phyloP scores from a whole-genome alignment of 768 basidiomycete genomes.

The Dioszegia hungarica region DNA sequence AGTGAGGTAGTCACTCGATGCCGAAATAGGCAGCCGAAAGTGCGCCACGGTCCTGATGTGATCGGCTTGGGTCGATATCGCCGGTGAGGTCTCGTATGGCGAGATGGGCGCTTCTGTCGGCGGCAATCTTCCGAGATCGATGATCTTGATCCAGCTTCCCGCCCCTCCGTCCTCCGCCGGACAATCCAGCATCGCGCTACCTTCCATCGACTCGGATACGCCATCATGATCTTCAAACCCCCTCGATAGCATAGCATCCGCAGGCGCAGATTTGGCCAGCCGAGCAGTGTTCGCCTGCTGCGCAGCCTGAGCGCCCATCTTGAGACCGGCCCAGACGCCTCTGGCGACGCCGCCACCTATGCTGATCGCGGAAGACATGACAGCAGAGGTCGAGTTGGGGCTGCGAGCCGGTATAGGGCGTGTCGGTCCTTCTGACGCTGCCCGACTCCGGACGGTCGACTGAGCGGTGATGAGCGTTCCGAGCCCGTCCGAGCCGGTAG shows the following conservation, averaged over 20 bases:
- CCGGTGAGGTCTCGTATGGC: not conserved
- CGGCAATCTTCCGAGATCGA: slow-evolving; percentile 26
- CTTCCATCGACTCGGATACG: slow-evolving; percentile 9
- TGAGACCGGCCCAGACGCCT: slow-evolving; percentile 45
- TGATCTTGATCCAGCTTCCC: slow-evolving; percentile 35
- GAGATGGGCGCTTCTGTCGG: not conserved
- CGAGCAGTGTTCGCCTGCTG: slow-evolving; percentile 13
- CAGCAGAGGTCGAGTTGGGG: slow-evolving; percentile 4
- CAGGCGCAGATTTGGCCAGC: slow-evolving; percentile 34
- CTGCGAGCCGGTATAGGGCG: not conserved
- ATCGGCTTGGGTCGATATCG: not conserved
- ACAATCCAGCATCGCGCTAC: slow-evolving; percentile 14
- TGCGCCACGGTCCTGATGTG: slow-evolving; percentile 18
- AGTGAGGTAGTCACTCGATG: not conserved
- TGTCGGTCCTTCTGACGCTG: not conserved
- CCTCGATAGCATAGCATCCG: slow-evolving; percentile 6
- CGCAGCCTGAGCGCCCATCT: slow-evolving; percentile 38
- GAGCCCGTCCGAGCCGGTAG: slow-evolving; percentile 22
- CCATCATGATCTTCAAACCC: slow-evolving; percentile 13
- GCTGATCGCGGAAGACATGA: slow-evolving; percentile 28
- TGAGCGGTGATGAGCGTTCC: slow-evolving; percentile 28
- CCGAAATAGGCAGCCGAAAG: slow-evolving; percentile 26
- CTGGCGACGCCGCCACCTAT: slow-evolving; percentile 39
- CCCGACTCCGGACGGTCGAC: slow-evolving; percentile 4
- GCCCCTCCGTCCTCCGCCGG: not conserved